Evolutionary conservation across 2,329 filamentous ascomycete species (phyloP).

Genomic region (Ceratocystis variospora): DNA sequence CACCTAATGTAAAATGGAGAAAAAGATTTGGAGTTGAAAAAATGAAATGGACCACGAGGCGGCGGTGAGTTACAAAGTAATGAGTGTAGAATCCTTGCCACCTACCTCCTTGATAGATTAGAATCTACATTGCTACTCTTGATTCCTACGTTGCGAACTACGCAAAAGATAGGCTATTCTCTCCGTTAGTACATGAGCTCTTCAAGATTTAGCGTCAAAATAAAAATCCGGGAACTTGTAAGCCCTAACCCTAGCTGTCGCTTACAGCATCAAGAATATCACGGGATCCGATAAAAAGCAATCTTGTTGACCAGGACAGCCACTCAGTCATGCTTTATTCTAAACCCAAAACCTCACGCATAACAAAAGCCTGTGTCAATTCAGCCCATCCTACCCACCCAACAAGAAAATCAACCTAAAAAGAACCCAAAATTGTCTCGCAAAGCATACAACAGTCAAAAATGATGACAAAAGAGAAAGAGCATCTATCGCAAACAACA

Average conservation of each 20-base stretch:
- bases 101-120: not conserved
- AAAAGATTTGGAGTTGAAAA: not conserved
- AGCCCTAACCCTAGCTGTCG: not conserved
- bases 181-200: too few relatives aligned
- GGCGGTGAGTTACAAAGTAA: not conserved
- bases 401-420: not conserved
- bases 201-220: not conserved
- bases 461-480: not conserved
- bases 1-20: not conserved
- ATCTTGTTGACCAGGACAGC: not conserved
- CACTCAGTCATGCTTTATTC: too few relatives aligned
- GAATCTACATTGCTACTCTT: too few relatives aligned
- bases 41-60: not conserved
- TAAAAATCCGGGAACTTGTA: not conserved
- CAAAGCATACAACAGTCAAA: not conserved
- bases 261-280: not conserved
- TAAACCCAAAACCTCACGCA: not conserved
- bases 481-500: not conserved
- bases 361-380: not conserved
- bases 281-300: not conserved
- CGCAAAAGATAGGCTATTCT: too few relatives aligned
- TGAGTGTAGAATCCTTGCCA: not conserved
- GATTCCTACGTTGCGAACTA: too few relatives aligned
- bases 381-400: not conserved
- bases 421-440: not conserved